A percentile compares a stretch with the other conserved stretches of the same genome.
Evolutionary conservation across 2,329 filamentous ascomycete genomes (phyloP).

Genomic region (Exophiala sp.): DNA sequence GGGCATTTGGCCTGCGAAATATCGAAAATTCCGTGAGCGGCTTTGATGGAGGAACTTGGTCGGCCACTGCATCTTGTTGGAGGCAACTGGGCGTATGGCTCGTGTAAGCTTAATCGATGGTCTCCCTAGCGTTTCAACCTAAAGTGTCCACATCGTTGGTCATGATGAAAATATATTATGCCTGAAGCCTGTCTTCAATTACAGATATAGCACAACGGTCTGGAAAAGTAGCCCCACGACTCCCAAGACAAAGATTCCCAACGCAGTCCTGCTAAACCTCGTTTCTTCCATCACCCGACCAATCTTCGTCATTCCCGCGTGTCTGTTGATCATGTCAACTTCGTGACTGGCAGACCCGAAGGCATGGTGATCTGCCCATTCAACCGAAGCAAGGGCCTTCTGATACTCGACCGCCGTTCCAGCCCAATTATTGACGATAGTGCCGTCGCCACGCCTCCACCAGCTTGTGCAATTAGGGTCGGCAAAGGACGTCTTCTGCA

Average conservation of each 20-base stretch:
- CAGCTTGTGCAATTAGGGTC: constrained; percentile 53
- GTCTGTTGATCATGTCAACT: constrained; percentile 28
- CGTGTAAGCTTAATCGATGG: no score
- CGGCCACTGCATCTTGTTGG: no score
- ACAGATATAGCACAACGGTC: background rate
- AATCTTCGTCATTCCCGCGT: constrained; percentile 15
- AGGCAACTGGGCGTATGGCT: no score
- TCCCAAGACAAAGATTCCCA: constrained; percentile 6
- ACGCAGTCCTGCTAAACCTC: constrained; percentile 6
- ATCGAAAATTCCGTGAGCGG: constrained; percentile 11
- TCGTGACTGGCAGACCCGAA: constrained; percentile 29
- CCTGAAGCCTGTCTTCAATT: no score
- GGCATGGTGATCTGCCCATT: constrained; percentile 33
- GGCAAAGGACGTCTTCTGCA: constrained; percentile 49
- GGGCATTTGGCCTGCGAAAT: constrained; percentile 41
- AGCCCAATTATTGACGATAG: constrained; percentile 57
- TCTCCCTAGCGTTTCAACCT: no score
- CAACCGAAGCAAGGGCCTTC: constrained; percentile 33
- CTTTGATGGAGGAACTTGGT: background rate
- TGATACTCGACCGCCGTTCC: constrained; percentile 57
- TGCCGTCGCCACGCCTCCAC: constrained; percentile 55
- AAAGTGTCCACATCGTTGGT: no score
- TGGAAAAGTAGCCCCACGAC: constrained; percentile 5
- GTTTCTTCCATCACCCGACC: constrained; percentile 16
- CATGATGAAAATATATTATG: no score